A percentile compares a stretch with the other conserved stretches of the same genome.
Conservation (phyloP, 2,329 filamentous ascomycete genomes). For the Hymenoscyphus albidus region DNA sequence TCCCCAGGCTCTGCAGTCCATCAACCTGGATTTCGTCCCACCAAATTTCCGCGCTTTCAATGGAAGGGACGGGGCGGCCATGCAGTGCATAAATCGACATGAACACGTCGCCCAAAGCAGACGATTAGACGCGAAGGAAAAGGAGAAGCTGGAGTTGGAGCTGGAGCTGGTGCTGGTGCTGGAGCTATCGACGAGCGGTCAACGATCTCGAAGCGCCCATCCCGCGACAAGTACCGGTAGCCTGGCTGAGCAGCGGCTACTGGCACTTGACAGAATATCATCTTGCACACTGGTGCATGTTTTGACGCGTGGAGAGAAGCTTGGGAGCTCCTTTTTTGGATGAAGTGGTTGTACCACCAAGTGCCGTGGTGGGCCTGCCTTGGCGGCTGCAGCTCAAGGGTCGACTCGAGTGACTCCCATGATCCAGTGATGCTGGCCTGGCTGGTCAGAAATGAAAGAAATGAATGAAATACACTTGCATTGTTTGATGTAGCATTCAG, state of each 20-base stretch:
- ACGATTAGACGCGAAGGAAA: not conserved
- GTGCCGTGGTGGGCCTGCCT: not conserved
- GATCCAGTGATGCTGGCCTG: not conserved
- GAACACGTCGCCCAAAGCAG: not conserved
- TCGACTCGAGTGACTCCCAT: not conserved
- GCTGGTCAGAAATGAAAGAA: not conserved
- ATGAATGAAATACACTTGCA: conserved; percentile 1
- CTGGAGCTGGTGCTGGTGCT: not conserved
- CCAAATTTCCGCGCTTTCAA: conserved; percentile 3
- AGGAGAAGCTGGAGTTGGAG: not conserved
- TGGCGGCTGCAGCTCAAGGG: not conserved
- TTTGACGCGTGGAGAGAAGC: too few relatives aligned
- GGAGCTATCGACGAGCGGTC: not conserved
- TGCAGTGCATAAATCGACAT: conserved; percentile 5
- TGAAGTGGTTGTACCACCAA: not conserved
- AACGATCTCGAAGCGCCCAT: not conserved
- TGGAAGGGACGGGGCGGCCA: not conserved
- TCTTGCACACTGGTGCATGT: too few relatives aligned
- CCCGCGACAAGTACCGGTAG: too few relatives aligned
- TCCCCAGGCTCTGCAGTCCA: conserved; percentile 5
- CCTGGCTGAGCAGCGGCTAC: too few relatives aligned
- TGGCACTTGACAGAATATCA: too few relatives aligned
- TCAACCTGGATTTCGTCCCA: not conserved
- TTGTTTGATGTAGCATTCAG: not conserved
- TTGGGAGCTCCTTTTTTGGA: too few relatives aligned